phyloP scores from a whole-genome alignment of 352 stramenopile species.

The Phytophthora kernoviae region DNA sequence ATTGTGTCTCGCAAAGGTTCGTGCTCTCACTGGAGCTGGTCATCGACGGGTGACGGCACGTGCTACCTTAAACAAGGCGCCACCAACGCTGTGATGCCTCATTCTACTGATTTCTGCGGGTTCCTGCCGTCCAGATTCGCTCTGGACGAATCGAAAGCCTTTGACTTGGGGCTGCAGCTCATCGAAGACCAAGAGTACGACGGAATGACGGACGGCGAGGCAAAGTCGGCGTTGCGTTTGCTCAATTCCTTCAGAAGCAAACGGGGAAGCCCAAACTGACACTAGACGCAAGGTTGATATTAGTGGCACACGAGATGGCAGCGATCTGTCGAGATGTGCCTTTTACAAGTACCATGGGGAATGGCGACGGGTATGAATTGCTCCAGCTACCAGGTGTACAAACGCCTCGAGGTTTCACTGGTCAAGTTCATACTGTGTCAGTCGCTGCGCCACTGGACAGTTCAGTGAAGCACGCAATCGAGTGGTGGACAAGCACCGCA shows the following conservation, averaged over 20 bases:
- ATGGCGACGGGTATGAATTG: constrained; percentile 19
- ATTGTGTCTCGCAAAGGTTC: constrained; percentile 28
- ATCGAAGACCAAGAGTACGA: constrained; percentile 1
- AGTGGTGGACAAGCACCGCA: constrained; percentile 28
- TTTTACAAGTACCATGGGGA: constrained; percentile 15
- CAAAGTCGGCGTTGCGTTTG: constrained; percentile 26
- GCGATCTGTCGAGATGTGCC: constrained; percentile 16
- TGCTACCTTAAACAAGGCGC: constrained; percentile 38
- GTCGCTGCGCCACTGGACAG: constrained; percentile 20
- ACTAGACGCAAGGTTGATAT: constrained; percentile 36
- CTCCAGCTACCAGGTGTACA: constrained; percentile 11
- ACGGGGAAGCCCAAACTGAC: constrained; percentile 22
- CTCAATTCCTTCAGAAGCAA: constrained; percentile 40
- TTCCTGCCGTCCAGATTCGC: constrained; percentile 31
- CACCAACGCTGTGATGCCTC: constrained; percentile 12
- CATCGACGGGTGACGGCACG: constrained; percentile 22
- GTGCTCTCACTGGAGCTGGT: constrained; percentile 53
- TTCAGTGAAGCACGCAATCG: constrained; percentile 25
- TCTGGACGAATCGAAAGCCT: constrained; percentile 24
- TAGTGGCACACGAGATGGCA: constrained; percentile 38
- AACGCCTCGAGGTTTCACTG: constrained; percentile 13
- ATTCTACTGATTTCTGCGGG: constrained; percentile 19
- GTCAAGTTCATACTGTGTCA: constrained; percentile 22
- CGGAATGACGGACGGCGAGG: constrained; percentile 27
- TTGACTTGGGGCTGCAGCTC: constrained; percentile 28